A percentile compares a stretch with the other conserved stretches of the same genome.
These are phyloP conservation scores for Colletotrichum lindemuthianum DNA, from an alignment of 2,329 filamentous ascomycete species.

Conservation along the genomic window DNA sequence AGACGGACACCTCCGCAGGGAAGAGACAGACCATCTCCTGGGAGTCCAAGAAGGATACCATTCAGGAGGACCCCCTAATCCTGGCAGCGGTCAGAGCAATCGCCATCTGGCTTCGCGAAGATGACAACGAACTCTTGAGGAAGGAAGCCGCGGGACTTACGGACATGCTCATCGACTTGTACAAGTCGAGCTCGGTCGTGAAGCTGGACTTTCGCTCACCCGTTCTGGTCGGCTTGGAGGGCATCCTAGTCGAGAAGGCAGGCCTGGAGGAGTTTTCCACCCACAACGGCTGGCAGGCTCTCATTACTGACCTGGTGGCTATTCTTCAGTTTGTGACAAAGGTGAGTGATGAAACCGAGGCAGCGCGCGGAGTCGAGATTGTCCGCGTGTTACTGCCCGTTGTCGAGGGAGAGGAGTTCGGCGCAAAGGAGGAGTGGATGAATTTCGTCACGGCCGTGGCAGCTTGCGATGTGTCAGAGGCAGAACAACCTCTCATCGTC, in stretches of 20 bases:
- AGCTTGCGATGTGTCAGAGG: conserved; percentile 55
- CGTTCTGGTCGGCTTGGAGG: conserved; percentile 69
- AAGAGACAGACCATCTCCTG: conserved; percentile 63
- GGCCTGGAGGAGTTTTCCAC: conserved; percentile 59
- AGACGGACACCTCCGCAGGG: conserved; percentile 56
- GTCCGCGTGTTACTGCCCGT: conserved; percentile 65
- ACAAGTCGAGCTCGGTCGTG: conserved; percentile 50
- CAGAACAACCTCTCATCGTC: conserved; percentile 39
- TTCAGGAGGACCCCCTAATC: conserved; percentile 66
- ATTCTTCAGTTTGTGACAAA: conserved; percentile 51
- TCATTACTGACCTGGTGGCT: conserved; percentile 60
- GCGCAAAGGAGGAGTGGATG: conserved; percentile 66
- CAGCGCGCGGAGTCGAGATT: conserved; percentile 63
- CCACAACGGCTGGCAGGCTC: conserved; percentile 63
- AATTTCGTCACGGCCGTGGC: conserved; percentile 61
- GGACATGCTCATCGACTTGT: conserved; percentile 73
- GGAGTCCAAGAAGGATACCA: conserved; percentile 63
- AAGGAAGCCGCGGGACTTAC: conserved; percentile 67
- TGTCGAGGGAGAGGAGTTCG: conserved; percentile 56
- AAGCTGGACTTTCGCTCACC: conserved; percentile 66
- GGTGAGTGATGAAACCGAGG: conserved; percentile 44
- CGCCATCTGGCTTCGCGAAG: conserved; percentile 75
- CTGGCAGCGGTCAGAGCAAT: conserved; percentile 67
- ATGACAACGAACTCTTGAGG: conserved; percentile 69
- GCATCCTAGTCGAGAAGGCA: conserved; percentile 57